Base-by-base conservation (phyloP, 306 rosid species). In the Phaseolus lunatus region DNA sequence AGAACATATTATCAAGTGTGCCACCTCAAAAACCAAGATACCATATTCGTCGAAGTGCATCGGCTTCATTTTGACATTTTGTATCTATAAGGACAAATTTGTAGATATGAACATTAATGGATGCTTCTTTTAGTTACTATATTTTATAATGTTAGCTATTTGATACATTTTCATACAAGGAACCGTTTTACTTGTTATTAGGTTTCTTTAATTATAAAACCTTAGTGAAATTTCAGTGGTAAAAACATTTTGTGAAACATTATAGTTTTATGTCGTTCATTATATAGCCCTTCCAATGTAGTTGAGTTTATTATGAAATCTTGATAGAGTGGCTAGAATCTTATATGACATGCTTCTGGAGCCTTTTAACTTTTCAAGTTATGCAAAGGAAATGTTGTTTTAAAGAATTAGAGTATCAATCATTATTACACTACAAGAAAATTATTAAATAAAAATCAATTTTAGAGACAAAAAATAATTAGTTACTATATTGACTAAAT, bases 41-140 rank as follows among this genome's bases (percentile, higher is more conserved):
- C 76, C 97, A 92, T 88, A 93, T 94, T 72, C 93, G 98, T 8
- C 88, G 97, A 87, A 88, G 89, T 8, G 15, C 92, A 16, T 94
- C 98, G 1, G 90, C 98, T 7, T 83, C 87, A 18, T 85, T 94
- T 72, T 94, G 84, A 94, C 31, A 20, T 72, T 29, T 39, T 44
- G 73, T 81, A 69, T 67, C 57, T 43, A 44, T 75, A 64, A 35
- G 26, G 67, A 73, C 69, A 74, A 62, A 67, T 39, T 57, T 84
- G 82, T 70, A 74, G 85, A 80, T 81, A 64, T 67, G 75, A 75
- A 67, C 80, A 59, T 73, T 26, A 13, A 22, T 61, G 71, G 79
- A 22, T 71, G 74, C 43, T 67, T 22, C 54, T 72, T 16, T 23
- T 23, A 48, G 76, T 72, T 72, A 47, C 8, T 73, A 56, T 72